These are phyloP conservation scores for Spiraea crenata DNA, from an alignment of 331 rosid genomes.

Conservation along the genomic window DNA sequence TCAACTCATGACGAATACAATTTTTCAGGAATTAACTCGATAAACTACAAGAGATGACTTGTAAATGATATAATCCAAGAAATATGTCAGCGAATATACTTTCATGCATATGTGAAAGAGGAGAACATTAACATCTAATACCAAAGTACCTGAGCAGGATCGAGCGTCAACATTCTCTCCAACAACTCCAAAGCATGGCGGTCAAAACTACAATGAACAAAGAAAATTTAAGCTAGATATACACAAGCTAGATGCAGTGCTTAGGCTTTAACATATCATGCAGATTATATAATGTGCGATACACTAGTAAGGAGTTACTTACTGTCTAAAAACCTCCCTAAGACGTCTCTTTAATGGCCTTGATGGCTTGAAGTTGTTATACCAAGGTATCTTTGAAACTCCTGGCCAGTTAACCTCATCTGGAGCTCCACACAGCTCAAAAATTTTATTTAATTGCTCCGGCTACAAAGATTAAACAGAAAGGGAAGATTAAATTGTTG, in stretches of 20 bases:
- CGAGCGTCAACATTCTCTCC: constrained; percentile 91
- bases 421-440: constrained; percentile 96
- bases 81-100: background rate
- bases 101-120: background rate
- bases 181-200: constrained; percentile 93
- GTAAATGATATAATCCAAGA: background rate
- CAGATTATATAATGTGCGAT: background rate
- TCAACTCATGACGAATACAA: background rate
- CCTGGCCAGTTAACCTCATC: constrained; percentile 98
- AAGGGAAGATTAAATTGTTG: constrained; percentile 16
- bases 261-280: constrained; percentile 9
- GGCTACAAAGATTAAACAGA: constrained; percentile 61
- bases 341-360: constrained; percentile 88
- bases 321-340: constrained; percentile 90
- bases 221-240: constrained; percentile 9
- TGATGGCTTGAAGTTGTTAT: constrained; percentile 89
- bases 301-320: constrained; percentile 35
- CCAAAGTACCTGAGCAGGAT: constrained; percentile 77
- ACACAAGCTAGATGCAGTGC: background rate
- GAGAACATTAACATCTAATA: background rate
- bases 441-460: constrained; percentile 86
- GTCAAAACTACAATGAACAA: constrained; percentile 58
- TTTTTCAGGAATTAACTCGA: background rate
- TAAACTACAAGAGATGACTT: background rate
- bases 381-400: constrained; percentile 91